phyloP scores from a whole-genome alignment of 805 yeast species.

The Yamadazyma endophytica region DNA sequence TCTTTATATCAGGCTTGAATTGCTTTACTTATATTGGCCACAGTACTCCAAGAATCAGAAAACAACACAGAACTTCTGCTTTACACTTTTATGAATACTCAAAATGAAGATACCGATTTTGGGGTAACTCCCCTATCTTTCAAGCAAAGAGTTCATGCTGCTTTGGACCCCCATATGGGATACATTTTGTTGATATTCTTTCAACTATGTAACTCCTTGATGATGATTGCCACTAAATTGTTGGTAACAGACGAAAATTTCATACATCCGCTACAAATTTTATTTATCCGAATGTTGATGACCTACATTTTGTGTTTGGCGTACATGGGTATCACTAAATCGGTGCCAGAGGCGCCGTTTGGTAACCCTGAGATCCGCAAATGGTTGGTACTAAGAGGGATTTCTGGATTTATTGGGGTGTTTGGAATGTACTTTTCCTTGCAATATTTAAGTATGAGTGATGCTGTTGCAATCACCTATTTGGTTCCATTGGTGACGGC shows the following conservation, averaged over 20 bases:
- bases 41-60: too few relatives aligned
- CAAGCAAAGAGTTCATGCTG: too few relatives aligned
- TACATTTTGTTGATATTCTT: conserved; percentile 53
- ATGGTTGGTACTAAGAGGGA: conserved; percentile 58
- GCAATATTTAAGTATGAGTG: conserved; percentile 70
- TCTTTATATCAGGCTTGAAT: too few relatives aligned
- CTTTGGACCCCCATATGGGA: conserved; percentile 43
- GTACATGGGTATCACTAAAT: conserved; percentile 48
- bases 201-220: conserved; percentile 71
- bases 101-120: too few relatives aligned
- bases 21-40: too few relatives aligned
- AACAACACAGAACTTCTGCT: too few relatives aligned
- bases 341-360: conserved; percentile 57
- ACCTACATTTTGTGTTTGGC: conserved; percentile 57
- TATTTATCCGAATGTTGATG: conserved; percentile 71
- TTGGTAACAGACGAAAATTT: conserved; percentile 62
- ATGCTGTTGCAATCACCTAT: conserved; percentile 77
- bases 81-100: too few relatives aligned
- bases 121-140: too few relatives aligned
- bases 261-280: conserved; percentile 73
- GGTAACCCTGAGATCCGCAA: conserved; percentile 62
- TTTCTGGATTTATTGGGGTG: conserved; percentile 74
- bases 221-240: conserved; percentile 75
- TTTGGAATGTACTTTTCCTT: conserved; percentile 74
- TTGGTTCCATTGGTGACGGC: conserved; percentile 76